A percentile compares a stretch with the other conserved stretches of the same genome.
Conservation (phyloP, 164 flowering plant species). For the Pachysandra terminalis region DNA sequence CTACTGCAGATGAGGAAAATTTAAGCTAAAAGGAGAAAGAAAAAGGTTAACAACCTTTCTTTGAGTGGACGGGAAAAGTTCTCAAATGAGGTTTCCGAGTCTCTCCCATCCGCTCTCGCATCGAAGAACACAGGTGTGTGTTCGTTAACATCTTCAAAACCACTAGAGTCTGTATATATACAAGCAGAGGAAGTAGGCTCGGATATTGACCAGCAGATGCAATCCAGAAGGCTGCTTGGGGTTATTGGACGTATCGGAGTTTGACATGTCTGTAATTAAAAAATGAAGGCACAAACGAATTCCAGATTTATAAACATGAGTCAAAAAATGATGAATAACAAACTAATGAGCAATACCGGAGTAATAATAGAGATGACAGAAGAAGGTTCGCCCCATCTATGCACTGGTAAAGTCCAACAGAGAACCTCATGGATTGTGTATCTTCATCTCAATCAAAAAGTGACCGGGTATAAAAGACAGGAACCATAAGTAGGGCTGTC, state of each 20-base stretch:
- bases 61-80: conserved; percentile 65
- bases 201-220: conserved; percentile 88
- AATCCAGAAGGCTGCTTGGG: conserved; percentile 74
- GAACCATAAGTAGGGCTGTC: too few species aligned
- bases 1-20: neutral
- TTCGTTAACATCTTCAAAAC: conserved; percentile 40
- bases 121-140: conserved; percentile 40
- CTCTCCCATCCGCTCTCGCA: conserved; percentile 46
- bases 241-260: conserved; percentile 68
- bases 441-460: neutral
- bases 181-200: conserved; percentile 84
- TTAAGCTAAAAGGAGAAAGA: neutral
- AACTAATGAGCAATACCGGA: neutral
- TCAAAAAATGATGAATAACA: neutral
- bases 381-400: too few species aligned
- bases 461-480: neutral
- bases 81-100: conserved; percentile 54
- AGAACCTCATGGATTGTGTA: too few species aligned
- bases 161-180: conserved; percentile 57
- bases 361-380: neutral
- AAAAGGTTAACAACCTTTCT: conserved; percentile 57
- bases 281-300: neutral
- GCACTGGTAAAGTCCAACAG: too few species aligned
- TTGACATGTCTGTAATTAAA: conserved; percentile 58
- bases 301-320: neutral